Percentiles rank a stretch among this genome's conserved stretches.
Evolutionary conservation across 73 alveolate genomes (phyloP).

Genomic region (Symbiodinium pilosum): DNA sequence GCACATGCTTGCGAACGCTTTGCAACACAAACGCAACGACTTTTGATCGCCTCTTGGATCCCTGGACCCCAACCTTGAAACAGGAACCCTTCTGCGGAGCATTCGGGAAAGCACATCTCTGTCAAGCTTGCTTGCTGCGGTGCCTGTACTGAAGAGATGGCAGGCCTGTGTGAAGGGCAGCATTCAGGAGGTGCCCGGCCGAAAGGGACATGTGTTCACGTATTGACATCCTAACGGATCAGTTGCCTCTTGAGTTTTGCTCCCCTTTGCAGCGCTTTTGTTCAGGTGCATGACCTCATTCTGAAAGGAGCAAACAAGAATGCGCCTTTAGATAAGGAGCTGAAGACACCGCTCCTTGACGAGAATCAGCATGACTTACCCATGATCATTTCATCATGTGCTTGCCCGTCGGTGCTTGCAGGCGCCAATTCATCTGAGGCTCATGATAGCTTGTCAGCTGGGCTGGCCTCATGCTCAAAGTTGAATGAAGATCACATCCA

Average conservation of each 20-base stretch:
- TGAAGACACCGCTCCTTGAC: conserved; percentile 57
- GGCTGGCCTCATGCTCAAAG: conserved; percentile 10
- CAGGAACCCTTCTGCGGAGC: too few species aligned
- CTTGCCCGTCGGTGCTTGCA: neutral
- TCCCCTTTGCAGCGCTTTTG: neutral
- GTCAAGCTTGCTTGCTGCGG: neutral
- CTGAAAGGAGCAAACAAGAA: conserved; percentile 73
- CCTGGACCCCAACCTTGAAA: too few species aligned
- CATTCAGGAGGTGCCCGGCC: conserved; percentile 35
- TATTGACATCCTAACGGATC: neutral
- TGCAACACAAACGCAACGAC: too few species aligned
- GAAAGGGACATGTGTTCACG: neutral
- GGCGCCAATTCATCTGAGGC: neutral
- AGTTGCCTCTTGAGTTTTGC: too few species aligned
- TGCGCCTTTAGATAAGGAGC: conserved; percentile 81
- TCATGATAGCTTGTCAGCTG: conserved; percentile 87
- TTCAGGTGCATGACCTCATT: conserved; percentile 74
- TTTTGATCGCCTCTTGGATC: too few species aligned
- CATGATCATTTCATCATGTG: neutral
- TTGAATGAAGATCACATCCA: neutral
- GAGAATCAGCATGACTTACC: too few species aligned
- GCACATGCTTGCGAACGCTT: too few species aligned
- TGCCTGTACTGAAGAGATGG: neutral
- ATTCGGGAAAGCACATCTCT: too few species aligned
- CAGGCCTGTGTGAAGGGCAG: conserved; percentile 88